Conservation (phyloP, 306 rosid species). For the Clitoria ternatea region DNA sequence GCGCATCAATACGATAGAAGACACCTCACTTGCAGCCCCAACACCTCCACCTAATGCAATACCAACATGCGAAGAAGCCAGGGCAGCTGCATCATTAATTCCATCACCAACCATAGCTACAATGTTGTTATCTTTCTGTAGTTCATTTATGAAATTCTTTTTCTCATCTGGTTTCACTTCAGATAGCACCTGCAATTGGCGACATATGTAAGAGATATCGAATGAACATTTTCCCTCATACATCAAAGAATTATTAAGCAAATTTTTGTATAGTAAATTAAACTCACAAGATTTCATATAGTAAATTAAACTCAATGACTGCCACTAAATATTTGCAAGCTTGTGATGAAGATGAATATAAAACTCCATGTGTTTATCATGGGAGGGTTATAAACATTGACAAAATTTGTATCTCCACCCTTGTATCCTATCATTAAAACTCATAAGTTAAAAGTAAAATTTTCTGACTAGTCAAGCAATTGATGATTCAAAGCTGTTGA, state of each 20-base stretch:
- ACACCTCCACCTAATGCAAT: conserved; percentile 97
- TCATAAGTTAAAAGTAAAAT: background rate
- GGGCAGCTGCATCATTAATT: conserved; percentile 96
- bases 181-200: conserved; percentile 61
- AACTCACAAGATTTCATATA: background rate
- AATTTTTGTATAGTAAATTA: background rate
- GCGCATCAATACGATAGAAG: conserved; percentile 88
- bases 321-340: background rate
- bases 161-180: conserved; percentile 85
- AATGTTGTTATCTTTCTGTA: conserved; percentile 57
- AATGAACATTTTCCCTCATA: background rate
- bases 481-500: conserved; percentile 8
- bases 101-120: conserved; percentile 99
- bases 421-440: background rate
- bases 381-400: background rate
- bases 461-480: conserved; percentile 6
- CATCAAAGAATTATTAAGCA: background rate
- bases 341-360: background rate
- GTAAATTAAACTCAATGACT: background rate
- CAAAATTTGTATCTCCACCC: background rate
- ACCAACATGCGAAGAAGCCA: conserved; percentile 85
- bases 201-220: background rate
- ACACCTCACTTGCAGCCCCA: conserved; percentile 99
- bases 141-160: conserved; percentile 62
- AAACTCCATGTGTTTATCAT: background rate